These are phyloP conservation scores for Citeromyces siamensis DNA, from an alignment of 1,139 yeast genomes.

Conservation along the genomic window DNA sequence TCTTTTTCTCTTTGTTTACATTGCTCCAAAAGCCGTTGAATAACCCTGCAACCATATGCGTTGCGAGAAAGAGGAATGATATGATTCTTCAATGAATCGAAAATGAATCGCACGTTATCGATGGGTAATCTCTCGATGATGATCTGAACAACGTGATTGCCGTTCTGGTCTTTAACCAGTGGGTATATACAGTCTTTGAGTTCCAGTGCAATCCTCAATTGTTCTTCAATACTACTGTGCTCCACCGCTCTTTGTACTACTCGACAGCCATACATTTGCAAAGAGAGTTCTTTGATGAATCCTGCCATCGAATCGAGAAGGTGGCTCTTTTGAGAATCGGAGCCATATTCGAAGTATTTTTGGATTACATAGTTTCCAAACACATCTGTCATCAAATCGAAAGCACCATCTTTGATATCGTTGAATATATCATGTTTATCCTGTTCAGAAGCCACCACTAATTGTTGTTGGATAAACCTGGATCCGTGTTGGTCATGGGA, in stretches of 20 bases:
- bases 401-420: conserved; percentile 65
- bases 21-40: conserved; percentile 81
- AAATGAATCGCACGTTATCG: conserved; percentile 53
- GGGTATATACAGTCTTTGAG: conserved; percentile 55
- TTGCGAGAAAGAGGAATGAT: conserved; percentile 87
- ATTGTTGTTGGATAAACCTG: conserved; percentile 83
- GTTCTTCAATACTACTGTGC: conserved; percentile 55
- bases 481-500: conserved; percentile 97
- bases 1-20: conserved; percentile 48
- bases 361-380: conserved; percentile 97
- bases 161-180: conserved; percentile 94
- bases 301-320: conserved; percentile 70
- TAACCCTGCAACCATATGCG: conserved; percentile 95
- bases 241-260: conserved; percentile 94
- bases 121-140: conserved; percentile 84
- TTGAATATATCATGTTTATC: conserved; percentile 72
- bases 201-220: conserved; percentile 59
- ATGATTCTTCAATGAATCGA: conserved; percentile 64
- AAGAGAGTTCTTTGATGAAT: conserved; percentile 59
- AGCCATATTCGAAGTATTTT: conserved; percentile 81
- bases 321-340: conserved; percentile 53
- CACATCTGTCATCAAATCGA: conserved; percentile 88
- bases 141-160: conserved; percentile 95
- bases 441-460: conserved; percentile 54
- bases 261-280: conserved; percentile 97